Percentiles rank a stretch among this genome's conserved stretches.
Conservation (phyloP, 2,329 filamentous ascomycete genomes). For the Aspergillus puulaauensis region DNA sequence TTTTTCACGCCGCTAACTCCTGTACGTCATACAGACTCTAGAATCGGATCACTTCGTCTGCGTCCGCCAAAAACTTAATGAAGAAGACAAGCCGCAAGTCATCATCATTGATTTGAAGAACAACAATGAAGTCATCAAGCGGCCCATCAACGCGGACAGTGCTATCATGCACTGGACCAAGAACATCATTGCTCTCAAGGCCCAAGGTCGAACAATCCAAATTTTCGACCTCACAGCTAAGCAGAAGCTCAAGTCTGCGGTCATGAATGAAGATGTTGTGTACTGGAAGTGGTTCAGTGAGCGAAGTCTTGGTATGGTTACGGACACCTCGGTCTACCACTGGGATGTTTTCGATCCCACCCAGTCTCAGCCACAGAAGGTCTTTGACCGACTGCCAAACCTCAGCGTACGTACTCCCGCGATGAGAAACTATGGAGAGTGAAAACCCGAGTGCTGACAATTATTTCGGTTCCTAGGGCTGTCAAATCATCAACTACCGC, state of each 20-base stretch:
- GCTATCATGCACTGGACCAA: constrained; percentile 99
- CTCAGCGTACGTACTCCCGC: constrained; percentile 63
- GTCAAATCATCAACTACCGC: constrained; percentile 99
- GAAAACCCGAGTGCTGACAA: background rate
- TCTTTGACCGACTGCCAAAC: constrained; percentile 93
- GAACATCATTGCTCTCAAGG: constrained; percentile 95
- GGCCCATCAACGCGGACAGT: constrained; percentile 98
- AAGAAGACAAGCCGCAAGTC: constrained; percentile 82
- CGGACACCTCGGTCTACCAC: constrained; percentile 87
- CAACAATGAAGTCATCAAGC: constrained; percentile 88
- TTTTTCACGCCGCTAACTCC: constrained; percentile 18
- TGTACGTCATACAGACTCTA: constrained; percentile 66
- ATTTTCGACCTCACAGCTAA: constrained; percentile 95
- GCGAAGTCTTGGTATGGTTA: constrained; percentile 82
- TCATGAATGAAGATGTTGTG: constrained; percentile 94
- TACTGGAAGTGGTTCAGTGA: constrained; percentile 99
- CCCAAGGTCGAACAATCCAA: constrained; percentile 89
- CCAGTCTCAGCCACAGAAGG: constrained; percentile 77
- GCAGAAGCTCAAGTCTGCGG: constrained; percentile 92
- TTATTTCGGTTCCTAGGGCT: constrained; percentile 58
- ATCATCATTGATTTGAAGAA: constrained; percentile 98
- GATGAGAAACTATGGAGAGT: too few relatives aligned
- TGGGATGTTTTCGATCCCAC: constrained; percentile 92
- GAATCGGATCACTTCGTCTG: constrained; percentile 97
- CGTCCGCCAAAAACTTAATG: constrained; percentile 89